Evolutionary conservation across 371 early-diverging fungal species (phyloP).

Genomic region (Mucor ambiguus): DNA sequence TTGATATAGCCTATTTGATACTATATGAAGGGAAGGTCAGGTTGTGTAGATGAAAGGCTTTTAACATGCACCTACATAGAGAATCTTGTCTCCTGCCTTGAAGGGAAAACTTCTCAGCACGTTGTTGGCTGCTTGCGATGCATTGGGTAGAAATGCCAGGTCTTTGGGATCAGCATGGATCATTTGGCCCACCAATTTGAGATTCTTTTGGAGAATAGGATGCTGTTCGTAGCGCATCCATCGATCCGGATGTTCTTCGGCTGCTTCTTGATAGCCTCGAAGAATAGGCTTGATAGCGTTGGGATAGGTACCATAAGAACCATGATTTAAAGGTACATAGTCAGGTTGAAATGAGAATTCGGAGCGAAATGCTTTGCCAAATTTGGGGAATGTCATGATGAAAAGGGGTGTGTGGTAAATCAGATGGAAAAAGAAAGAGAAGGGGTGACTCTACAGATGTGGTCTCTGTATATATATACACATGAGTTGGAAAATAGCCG

Average conservation of each 20-base stretch:
- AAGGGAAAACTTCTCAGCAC: constrained; percentile 49
- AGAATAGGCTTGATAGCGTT: constrained; percentile 5
- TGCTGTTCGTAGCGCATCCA: constrained; percentile 14
- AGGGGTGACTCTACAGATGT: not conserved
- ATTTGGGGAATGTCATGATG: constrained; percentile 1
- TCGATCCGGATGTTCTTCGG: constrained; percentile 25
- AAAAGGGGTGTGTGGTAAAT: not conserved
- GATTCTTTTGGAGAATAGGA: constrained; percentile 4
- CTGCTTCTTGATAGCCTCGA: constrained; percentile 17
- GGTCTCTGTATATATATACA: too few species aligned
- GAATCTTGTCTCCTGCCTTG: constrained; percentile 44
- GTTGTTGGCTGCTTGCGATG: constrained; percentile 41
- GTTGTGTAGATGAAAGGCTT: not conserved
- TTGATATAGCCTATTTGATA: constrained; percentile 40
- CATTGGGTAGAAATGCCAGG: constrained; percentile 37
- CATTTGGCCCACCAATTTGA: constrained; percentile 14
- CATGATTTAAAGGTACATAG: constrained; percentile 47
- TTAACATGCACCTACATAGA: constrained; percentile 15
- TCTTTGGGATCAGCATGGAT: constrained; percentile 42
- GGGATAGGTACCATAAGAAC: constrained; percentile 41
- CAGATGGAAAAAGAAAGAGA: not conserved
- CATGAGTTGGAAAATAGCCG: too few species aligned
- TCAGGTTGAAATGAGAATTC: constrained; percentile 46
- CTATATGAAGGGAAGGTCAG: not conserved
- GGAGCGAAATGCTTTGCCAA: constrained; percentile 48